Base-by-base conservation (phyloP, 176 grass and related monocot genomes). In the Zizania latifolia region DNA sequence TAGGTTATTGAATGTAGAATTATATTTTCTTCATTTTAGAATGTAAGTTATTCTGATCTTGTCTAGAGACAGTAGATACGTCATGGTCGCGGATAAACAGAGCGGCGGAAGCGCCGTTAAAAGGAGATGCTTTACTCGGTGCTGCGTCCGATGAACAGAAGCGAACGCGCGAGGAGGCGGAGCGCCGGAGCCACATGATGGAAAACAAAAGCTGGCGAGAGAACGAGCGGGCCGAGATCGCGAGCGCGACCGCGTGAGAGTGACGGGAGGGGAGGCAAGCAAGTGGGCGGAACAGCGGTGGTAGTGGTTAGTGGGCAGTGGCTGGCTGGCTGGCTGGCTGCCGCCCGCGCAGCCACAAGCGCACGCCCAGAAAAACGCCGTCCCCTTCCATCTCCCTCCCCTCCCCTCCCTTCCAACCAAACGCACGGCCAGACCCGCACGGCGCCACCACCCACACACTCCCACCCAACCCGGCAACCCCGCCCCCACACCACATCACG, bases 271-370 rank as follows among this genome's bases (percentile, higher is more conserved):
- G 72, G 55, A 13, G 26, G 61, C 33, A 45, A 70, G 61, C 33
- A 45, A 70, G 65, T 45, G 77, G 77, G 37, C 66, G 10, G 2
- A 7, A 48, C 48, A 53, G 48, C 48, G 48, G 48, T 53, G n/a
- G 46, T 53, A 22, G 21, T 68, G 31, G 30, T 41, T 41, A n/a
- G n/a, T n/a, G n/a, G n/a, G n/a, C 51, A 81, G 78, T 81, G 78
- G 78, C 41, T 57, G 48, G 76, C 48, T 58, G 41, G 32, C 38
- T n/a, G n/a, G 24, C 72, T 53, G 61, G 32, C 55, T 36, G 62
- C 38, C 61, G 38, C 51, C 19, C 72, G 58, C 67, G 68, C 74
- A 83, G 85, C 86, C 86, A 88, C 86, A 79, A 74, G 26, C 17
- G 31, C 56, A 27, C 64, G 30, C 37, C 6, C 15, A 46, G 16